Percentiles rank a stretch among this genome's conserved stretches.
Conservation (phyloP, 1,284 basidiomycete species). For the Phylloboletellus chloephorus region DNA sequence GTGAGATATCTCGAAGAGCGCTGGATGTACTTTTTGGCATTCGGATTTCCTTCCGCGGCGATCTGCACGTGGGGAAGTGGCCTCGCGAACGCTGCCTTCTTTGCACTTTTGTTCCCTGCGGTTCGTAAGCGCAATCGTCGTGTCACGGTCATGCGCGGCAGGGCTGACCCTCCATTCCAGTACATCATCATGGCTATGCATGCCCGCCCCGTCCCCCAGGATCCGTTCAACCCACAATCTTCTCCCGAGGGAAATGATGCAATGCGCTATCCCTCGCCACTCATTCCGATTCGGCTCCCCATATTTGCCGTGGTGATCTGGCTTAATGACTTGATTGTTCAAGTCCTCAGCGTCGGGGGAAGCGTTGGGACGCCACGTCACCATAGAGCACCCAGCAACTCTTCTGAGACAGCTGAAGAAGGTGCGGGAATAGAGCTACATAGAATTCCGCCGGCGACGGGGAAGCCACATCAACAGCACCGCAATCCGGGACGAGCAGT, state of each 20-base stretch:
- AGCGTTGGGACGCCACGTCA: conserved; percentile 23
- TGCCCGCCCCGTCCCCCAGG: conserved; percentile 57
- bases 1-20: conserved; percentile 76
- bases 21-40: conserved; percentile 81
- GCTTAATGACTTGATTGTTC: conserved; percentile 68
- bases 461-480: conserved; percentile 11
- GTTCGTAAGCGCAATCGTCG: conserved; percentile 38
- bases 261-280: conserved; percentile 62
- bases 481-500: conserved; percentile 6
- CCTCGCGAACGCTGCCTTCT: conserved; percentile 71
- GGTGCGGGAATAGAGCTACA: conserved; percentile 36
- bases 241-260: conserved; percentile 34
- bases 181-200: conserved; percentile 77
- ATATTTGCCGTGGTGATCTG: conserved; percentile 68
- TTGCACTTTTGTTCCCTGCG: conserved; percentile 71
- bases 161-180: conserved; percentile 34
- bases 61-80: conserved; percentile 67
- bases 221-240: conserved; percentile 62
- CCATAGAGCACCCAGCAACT: conserved; percentile 37
- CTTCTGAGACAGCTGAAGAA: conserved; percentile 50
- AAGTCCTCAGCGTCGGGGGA: conserved; percentile 54
- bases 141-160: conserved; percentile 12
- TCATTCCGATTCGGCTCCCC: conserved; percentile 71
- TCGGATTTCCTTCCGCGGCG: conserved; percentile 66
- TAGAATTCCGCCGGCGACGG: conserved; percentile 9